phyloP scores from a whole-genome alignment of 768 basidiomycete genomes.

The Lactarius sanguifluus region DNA sequence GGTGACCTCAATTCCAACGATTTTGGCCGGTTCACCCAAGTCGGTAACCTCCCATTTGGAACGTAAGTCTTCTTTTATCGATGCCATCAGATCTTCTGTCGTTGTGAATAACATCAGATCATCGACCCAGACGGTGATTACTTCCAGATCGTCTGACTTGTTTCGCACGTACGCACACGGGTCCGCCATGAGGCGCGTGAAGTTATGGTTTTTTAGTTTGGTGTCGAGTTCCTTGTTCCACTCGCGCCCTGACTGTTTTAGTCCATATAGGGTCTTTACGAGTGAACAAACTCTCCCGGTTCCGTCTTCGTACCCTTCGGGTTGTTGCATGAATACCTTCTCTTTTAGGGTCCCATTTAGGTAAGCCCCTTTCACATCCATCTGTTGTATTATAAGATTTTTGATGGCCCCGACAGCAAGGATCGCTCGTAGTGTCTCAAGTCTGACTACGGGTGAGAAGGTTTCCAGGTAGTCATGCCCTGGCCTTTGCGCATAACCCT shows the following conservation, averaged over 20 bases:
- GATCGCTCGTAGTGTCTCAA: neutral
- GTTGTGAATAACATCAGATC: neutral
- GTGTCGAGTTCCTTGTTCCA: neutral
- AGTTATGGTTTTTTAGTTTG: neutral
- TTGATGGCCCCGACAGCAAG: neutral
- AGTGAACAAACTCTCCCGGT: neutral
- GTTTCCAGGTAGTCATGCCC: neutral
- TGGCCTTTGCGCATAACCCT: neutral
- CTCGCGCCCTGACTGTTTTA: neutral
- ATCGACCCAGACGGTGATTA: neutral
- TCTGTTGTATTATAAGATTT: neutral
- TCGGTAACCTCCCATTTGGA: neutral
- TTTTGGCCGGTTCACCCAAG: neutral
- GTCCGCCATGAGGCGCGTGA: fast-evolving
- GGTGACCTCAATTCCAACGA: neutral
- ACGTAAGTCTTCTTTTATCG: too few relatives aligned
- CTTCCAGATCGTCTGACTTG: neutral
- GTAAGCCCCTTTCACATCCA: neutral
- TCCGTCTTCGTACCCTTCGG: neutral
- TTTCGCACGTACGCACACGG: neutral
- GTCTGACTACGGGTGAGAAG: neutral
- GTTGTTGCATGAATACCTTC: neutral
- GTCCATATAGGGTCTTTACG: neutral
- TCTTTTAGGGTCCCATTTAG: neutral
- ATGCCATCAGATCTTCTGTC: too few relatives aligned